These are phyloP conservation scores for Saturnispora saitoi DNA, from an alignment of 805 yeast species.

Conservation along the genomic window DNA sequence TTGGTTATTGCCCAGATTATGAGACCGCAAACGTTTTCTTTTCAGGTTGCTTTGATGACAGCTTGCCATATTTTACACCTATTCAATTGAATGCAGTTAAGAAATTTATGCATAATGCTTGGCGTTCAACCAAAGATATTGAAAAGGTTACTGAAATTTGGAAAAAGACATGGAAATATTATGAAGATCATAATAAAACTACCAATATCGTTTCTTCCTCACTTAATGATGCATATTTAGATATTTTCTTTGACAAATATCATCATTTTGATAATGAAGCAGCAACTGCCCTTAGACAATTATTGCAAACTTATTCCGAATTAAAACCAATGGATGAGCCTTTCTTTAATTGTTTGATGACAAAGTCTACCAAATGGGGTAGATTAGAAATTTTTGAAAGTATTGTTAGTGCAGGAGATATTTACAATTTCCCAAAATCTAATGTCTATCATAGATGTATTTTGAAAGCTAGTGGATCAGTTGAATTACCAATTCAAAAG, in stretches of 20 bases:
- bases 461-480: slow-evolving; percentile 61
- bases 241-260: slow-evolving; percentile 57
- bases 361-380: slow-evolving; percentile 58
- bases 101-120: slow-evolving; percentile 52
- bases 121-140: slow-evolving; percentile 46
- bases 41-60: slow-evolving; percentile 55
- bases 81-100: slow-evolving; percentile 67
- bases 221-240: slow-evolving; percentile 58
- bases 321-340: slow-evolving; percentile 64
- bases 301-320: slow-evolving; percentile 47
- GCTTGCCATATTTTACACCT: slow-evolving; percentile 63
- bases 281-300: slow-evolving; percentile 43
- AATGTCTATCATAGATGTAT: slow-evolving; percentile 66
- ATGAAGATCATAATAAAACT: slow-evolving; percentile 38
- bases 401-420: slow-evolving; percentile 48
- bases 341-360: slow-evolving; percentile 69
- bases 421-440: slow-evolving; percentile 52
- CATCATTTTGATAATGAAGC: slow-evolving; percentile 46
- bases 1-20: slow-evolving; percentile 67
- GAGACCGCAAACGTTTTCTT: slow-evolving; percentile 65
- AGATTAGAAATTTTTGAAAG: slow-evolving; percentile 57
- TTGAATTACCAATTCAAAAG: slow-evolving; percentile 43
- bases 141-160: slow-evolving; percentile 51
- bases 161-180: slow-evolving; percentile 49
- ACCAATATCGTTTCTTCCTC: slow-evolving; percentile 64